Evolutionary conservation across 78 protist species (phyloP).

Genomic region (Planoprotostelium fungivorum): DNA sequence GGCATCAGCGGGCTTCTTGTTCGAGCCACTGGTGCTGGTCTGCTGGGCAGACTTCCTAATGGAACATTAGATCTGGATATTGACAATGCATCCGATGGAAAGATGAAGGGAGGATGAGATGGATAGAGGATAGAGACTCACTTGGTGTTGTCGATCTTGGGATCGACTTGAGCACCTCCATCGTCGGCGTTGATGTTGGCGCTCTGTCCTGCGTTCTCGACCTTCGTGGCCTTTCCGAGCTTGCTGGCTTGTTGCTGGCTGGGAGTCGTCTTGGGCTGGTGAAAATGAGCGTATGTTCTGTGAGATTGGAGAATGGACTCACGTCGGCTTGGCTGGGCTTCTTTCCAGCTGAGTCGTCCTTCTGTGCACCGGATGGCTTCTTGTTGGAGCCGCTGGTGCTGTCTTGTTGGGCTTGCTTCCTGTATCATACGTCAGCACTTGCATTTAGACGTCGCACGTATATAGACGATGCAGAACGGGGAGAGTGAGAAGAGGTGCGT

Average conservation of each 20-base stretch:
- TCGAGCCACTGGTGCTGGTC: background rate
- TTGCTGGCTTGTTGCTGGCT: background rate
- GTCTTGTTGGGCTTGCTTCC: background rate
- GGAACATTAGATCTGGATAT: background rate
- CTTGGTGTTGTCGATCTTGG: conserved; percentile 1
- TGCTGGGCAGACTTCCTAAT: background rate
- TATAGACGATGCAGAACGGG: too few relatives aligned
- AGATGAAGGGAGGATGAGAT: too few relatives aligned
- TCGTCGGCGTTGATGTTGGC: background rate
- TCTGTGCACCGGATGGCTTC: background rate
- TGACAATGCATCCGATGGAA: too few relatives aligned
- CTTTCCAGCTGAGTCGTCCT: background rate
- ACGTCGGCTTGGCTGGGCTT: background rate
- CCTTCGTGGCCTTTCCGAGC: background rate
- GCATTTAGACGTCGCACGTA: too few relatives aligned
- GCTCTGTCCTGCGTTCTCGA: background rate
- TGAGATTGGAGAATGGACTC: background rate
- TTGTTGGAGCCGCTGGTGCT: background rate
- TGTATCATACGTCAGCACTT: too few relatives aligned
- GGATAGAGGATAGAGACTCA: background rate
- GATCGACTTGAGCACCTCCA: background rate
- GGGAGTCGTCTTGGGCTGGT: background rate
- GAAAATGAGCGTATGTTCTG: too few relatives aligned
- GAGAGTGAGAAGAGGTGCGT: too few relatives aligned
- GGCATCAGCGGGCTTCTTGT: background rate